Base-by-base conservation (phyloP, 371 early-diverging fungal genomes). In the Rhizopus stolonifer region DNA sequence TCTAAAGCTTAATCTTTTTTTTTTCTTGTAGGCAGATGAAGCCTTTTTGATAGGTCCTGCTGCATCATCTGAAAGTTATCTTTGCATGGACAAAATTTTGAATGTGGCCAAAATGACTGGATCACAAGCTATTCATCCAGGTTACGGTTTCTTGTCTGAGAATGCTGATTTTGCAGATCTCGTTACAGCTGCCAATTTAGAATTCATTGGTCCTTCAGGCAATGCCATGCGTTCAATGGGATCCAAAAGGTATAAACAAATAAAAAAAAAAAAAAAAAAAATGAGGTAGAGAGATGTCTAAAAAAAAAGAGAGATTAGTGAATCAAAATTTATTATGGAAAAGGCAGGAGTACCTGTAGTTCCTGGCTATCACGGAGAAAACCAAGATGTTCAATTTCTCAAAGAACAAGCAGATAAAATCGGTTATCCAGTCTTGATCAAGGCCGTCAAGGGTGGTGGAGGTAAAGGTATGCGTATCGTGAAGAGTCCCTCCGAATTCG, bases 381-480 rank as follows among this genome's bases (percentile, higher is more conserved):
- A 90, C 56, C 94, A 95, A 67, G 87, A 87, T 36, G 76, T 82
- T 10, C 76, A 61, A n/a, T 87, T 82, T 59, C 64, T 93, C 49
- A 88, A 88, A 60, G 74, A 78, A 23, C 80, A 91, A 67, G 93
- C 95, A 3, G 84, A 68, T 19, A 76, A 85, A 46, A 93, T 96
- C 48, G 91, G 91, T 7, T 94, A 92, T 72, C 98, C 98, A 1
- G 92, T 98, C 14, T 72, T 99, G 70, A 93, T 96, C 71, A 99
- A 99, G 79, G 96, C 95, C 6, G 82, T 91, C 45, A 90, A 91
- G 64, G 97, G 97, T 34, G 99, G 99, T 31, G 99, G 99, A 60
- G 99, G 99, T 49, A 96, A 96, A 74, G 93, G 97, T 8, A 96
- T 96, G 93, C 81, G 94, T 39, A 92, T 94, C 49, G 94, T 94